phyloP scores from a whole-genome alignment of 1,284 basidiomycete genomes.

The Ganoderma lingzhi region DNA sequence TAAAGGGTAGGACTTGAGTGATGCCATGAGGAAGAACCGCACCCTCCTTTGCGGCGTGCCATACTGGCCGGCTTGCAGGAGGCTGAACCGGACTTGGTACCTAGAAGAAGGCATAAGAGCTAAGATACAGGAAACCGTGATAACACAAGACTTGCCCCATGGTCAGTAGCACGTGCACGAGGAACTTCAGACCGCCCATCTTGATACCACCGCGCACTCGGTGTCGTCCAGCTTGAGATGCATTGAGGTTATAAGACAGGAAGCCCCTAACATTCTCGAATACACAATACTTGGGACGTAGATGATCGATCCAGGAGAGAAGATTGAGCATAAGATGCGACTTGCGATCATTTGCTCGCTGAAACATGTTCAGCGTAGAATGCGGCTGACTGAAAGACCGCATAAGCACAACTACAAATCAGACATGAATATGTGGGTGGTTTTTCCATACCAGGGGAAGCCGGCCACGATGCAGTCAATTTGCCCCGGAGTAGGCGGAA shows the following conservation, averaged over 20 bases:
- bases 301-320: constrained; percentile 70
- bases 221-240: constrained; percentile 55
- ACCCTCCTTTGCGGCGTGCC: constrained; percentile 75
- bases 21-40: constrained; percentile 76
- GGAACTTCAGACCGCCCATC: constrained; percentile 73
- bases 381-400: constrained; percentile 45
- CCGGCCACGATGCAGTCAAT: constrained; percentile 72
- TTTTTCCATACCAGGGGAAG: constrained; percentile 70
- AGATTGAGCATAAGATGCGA: constrained; percentile 63
- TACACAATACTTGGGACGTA: constrained; percentile 65
- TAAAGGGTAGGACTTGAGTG: constrained; percentile 57
- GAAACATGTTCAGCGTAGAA: constrained; percentile 49
- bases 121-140: neutral
- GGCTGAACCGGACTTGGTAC: constrained; percentile 70
- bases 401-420: neutral
- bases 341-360: constrained; percentile 46
- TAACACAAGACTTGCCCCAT: constrained; percentile 58
- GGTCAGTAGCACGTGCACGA: constrained; percentile 62
- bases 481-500: constrained; percentile 56
- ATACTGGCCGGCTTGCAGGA: constrained; percentile 77
- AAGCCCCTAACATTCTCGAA: constrained; percentile 83
- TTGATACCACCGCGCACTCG: constrained; percentile 65
- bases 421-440: neutral
- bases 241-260: constrained; percentile 60
- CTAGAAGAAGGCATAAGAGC: constrained; percentile 42